Evolutionary conservation across 2,329 filamentous ascomycete genomes (phyloP).

Genomic region (Trichophyton equinum): DNA sequence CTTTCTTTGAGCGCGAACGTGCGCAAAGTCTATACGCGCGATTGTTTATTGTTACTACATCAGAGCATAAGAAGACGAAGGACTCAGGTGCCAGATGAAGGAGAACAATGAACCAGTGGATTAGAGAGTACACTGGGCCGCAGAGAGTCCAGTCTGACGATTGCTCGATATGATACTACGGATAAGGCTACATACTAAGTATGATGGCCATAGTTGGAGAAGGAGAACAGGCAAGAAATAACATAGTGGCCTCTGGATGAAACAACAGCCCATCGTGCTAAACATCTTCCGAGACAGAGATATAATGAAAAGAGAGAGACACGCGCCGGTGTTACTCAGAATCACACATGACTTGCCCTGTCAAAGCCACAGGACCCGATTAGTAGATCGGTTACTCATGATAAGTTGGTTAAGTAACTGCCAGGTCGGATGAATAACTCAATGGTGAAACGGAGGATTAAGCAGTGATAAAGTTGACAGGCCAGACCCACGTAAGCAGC

Average conservation of each 20-base stretch:
- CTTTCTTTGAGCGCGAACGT: neutral
- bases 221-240: neutral
- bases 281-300: neutral
- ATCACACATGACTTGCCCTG: neutral
- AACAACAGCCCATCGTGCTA: neutral
- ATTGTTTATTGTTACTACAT: neutral
- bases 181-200: neutral
- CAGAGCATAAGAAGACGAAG: no score
- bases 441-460: neutral
- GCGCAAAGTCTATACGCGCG: neutral
- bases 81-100: no score
- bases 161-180: neutral
- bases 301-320: neutral
- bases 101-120: no score
- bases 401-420: no score
- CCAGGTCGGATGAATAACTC: neutral
- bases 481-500: neutral
- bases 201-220: neutral
- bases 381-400: neutral
- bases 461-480: neutral
- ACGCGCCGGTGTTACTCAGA: neutral
- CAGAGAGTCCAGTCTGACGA: no score
- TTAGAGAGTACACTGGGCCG: no score
- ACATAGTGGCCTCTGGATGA: neutral
- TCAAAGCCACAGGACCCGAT: neutral